Percentiles rank a stretch among this genome's conserved stretches.
Evolutionary conservation across 192 early-diverging fungal genomes (phyloP).

Genomic region (Linnemannia hyalina): DNA sequence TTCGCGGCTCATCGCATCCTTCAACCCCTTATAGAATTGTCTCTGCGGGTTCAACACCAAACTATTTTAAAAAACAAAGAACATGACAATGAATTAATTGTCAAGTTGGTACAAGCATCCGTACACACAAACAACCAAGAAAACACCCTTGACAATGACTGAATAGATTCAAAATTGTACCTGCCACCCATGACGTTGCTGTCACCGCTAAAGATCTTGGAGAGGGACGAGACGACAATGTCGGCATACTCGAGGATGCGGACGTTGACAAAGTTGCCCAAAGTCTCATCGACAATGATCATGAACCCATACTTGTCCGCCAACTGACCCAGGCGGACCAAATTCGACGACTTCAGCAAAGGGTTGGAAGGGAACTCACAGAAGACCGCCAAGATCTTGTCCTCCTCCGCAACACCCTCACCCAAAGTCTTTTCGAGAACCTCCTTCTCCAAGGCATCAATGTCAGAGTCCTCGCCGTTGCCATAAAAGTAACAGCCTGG

Average conservation of each 20-base stretch:
- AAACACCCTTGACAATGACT: neutral
- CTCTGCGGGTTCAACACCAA: conserved; percentile 83
- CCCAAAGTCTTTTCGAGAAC: conserved; percentile 65
- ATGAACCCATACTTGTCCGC: conserved; percentile 83
- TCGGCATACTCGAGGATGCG: conserved; percentile 83
- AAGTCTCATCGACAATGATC: conserved; percentile 94
- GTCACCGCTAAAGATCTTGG: conserved; percentile 97
- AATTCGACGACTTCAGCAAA: conserved; percentile 84
- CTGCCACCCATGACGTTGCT: conserved; percentile 98
- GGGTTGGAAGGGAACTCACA: conserved; percentile 97
- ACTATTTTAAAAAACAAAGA: conserved; percentile 44
- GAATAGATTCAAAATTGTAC: conserved; percentile 47
- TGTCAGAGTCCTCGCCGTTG: conserved; percentile 81
- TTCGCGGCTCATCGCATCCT: conserved; percentile 63
- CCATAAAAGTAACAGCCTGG: conserved; percentile 90
- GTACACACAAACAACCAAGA: conserved; percentile 3
- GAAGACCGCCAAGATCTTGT: conserved; percentile 83
- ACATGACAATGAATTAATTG: neutral
- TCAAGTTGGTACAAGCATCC: neutral
- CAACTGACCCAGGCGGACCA: conserved; percentile 78
- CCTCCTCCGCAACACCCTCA: conserved; percentile 58
- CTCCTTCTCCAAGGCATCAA: conserved; percentile 76
- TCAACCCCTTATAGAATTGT: conserved; percentile 67
- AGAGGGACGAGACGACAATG: conserved; percentile 90
- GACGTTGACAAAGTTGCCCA: conserved; percentile 95